phyloP scores from a whole-genome alignment of 2,329 filamentous ascomycete species.

The Fusarium subglutinans region DNA sequence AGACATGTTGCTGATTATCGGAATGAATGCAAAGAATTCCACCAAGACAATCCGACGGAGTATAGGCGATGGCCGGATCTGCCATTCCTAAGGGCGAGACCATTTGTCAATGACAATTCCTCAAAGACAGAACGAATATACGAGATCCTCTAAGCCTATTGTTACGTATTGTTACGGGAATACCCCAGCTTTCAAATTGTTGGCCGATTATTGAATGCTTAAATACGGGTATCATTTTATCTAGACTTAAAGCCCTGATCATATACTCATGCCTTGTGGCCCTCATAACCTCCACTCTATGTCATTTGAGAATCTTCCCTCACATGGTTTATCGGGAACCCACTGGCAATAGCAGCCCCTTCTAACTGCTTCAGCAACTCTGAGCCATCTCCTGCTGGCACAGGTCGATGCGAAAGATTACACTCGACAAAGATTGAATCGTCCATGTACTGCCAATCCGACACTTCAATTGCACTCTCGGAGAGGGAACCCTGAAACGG shows the following conservation, averaged over 20 bases:
- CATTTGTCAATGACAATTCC: background rate
- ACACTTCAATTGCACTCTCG: slow-evolving; percentile 45
- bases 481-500: slow-evolving; percentile 46
- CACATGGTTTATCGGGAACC: slow-evolving; percentile 45
- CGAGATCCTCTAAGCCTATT: background rate
- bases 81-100: background rate
- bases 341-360: slow-evolving; percentile 47
- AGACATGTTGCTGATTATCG: background rate
- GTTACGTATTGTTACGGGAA: background rate
- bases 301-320: slow-evolving; percentile 2
- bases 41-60: background rate
- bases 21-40: background rate
- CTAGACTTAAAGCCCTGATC: slow-evolving; percentile 3
- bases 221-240: slow-evolving; percentile 36
- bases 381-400: slow-evolving; percentile 41
- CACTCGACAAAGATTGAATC: slow-evolving; percentile 50
- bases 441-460: slow-evolving; percentile 46
- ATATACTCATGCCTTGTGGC: background rate
- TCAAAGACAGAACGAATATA: background rate
- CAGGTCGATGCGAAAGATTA: slow-evolving; percentile 45
- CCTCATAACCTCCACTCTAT: background rate
- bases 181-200: background rate
- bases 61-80: background rate
- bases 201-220: background rate
- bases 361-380: slow-evolving; percentile 45